A percentile compares a stretch with the other conserved stretches of the same genome.
Conservation (phyloP, 1,284 basidiomycete species). For the Rhodotorula glutinis region DNA sequence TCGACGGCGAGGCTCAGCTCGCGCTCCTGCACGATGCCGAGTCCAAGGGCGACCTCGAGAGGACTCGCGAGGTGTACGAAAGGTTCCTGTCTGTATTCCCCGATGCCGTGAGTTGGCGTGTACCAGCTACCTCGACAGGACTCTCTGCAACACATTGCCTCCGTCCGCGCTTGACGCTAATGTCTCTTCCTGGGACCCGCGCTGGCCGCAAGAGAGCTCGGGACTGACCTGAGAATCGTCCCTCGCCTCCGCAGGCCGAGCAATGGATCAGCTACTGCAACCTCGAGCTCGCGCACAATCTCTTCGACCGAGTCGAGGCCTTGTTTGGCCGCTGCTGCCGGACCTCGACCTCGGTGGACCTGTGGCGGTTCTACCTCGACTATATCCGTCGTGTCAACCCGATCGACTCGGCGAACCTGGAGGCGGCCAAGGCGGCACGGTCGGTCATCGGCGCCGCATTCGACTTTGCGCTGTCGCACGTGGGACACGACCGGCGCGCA, state of each 20-base stretch:
- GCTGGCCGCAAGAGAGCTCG: background rate
- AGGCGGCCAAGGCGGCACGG: conserved; percentile 58
- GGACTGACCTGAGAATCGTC: background rate
- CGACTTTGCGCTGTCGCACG: conserved; percentile 85
- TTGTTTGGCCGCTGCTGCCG: conserved; percentile 78
- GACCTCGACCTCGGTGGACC: conserved; percentile 74
- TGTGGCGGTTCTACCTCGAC: conserved; percentile 80
- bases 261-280: conserved; percentile 49
- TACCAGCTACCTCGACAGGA: background rate
- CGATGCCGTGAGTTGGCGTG: conserved; percentile 61
- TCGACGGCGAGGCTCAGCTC: conserved; percentile 67
- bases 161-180: background rate
- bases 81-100: conserved; percentile 70
- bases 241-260: conserved; percentile 41
- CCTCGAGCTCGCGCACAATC: conserved; percentile 68
- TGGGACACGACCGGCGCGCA: conserved; percentile 66
- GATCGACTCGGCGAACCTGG: conserved; percentile 50
- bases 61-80: conserved; percentile 68
- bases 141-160: background rate
- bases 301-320: conserved; percentile 68
- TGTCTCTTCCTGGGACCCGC: background rate
- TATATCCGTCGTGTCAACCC: conserved; percentile 66
- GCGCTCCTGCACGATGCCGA: conserved; percentile 65
- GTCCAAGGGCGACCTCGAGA: conserved; percentile 63
- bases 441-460: conserved; percentile 80